Base-by-base conservation (phyloP, 1,139 yeast species). In the Sugiyamaella japonica region DNA sequence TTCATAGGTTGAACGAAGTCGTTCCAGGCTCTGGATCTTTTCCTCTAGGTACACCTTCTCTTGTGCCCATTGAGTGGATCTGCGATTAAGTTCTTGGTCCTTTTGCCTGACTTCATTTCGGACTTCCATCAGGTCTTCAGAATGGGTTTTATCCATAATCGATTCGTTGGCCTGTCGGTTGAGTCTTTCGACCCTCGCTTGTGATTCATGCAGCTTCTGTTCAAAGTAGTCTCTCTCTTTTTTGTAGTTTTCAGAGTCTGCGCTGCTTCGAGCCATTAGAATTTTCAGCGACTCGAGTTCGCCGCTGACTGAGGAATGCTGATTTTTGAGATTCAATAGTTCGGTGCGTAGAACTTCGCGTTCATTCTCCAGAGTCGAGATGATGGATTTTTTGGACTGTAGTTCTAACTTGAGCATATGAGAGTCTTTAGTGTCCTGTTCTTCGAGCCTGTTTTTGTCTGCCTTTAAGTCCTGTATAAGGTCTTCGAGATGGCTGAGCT, bases 1-100 rank as follows among this genome's bases (percentile, higher is more conserved):
- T 45, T 63, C 67, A 39, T 59, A 58, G 44, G 60, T 62, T 29
- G 59, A 57, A 29, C 57, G 58, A 40, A 63, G 44, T 39, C 62
- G 56, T 31, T 59, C 59, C 38, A 60, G 48, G 28, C 54, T 51
- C 5, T 54, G 47, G 12, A 63, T 52, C 48, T 61, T 61, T 40
- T 48, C 59, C 41, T 59, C 56, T 6, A 62, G 56, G 15, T 43
- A 45, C 15, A 43, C 50, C 37, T 57, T 56, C 15, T 63, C 64
- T 10, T 50, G 57, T 31, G 51, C 51, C 59, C 57, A 58, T 8
- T 52, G 54, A 16, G 37, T 49, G 8, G 48, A 50, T 37, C 50
- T 52, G 1, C 51, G 42, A 25, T 54, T 49, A 31, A 62, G 38
- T 16, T 62, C 60, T 16, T 54, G 54, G 17, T 56, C 54, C 25